Evolutionary conservation across 345 rosid species (phyloP).

Genomic region (Cardamine resedifolia): DNA sequence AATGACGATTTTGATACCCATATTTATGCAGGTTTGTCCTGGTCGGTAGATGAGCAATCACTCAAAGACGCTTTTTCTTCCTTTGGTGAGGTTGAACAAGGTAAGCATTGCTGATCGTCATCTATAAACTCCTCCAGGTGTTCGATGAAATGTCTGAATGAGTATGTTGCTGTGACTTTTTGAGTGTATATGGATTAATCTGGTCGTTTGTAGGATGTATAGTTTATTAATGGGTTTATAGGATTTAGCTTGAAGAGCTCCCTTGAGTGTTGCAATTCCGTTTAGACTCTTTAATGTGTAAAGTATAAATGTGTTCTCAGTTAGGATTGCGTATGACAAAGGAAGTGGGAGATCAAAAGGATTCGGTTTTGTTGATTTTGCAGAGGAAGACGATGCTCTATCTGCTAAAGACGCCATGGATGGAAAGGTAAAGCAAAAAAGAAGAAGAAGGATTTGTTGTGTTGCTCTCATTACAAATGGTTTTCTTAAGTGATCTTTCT

Average conservation of each 20-base stretch:
- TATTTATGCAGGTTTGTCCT: conserved; percentile 58
- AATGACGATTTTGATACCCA: neutral
- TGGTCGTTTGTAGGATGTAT: neutral
- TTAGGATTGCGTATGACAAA: conserved; percentile 68
- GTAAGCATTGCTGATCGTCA: conserved; percentile 21
- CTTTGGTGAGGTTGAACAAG: conserved; percentile 67
- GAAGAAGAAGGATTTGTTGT: neutral
- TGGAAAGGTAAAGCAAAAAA: conserved; percentile 59
- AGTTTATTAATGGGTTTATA: conserved; percentile 2
- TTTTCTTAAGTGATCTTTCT: neutral
- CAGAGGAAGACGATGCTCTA: conserved; percentile 53
- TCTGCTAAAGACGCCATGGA: conserved; percentile 91
- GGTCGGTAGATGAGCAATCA: conserved; percentile 78
- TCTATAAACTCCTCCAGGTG: conserved; percentile 32
- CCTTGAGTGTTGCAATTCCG: neutral
- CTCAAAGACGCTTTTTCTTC: conserved; percentile 76
- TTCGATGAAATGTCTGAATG: conserved; percentile 56
- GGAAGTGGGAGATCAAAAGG: conserved; percentile 87
- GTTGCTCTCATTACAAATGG: neutral
- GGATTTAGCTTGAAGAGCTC: neutral
- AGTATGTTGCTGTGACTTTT: conserved; percentile 1
- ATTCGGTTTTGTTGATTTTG: conserved; percentile 80
- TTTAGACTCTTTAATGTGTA: neutral
- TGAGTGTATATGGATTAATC: neutral
- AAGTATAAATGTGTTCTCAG: conserved; percentile 39